Percentiles rank a stretch among this genome's conserved stretches.
Evolutionary conservation across 2,329 filamentous ascomycete genomes (phyloP).

Genomic region (Dryadomyces quercus-mongolicae): DNA sequence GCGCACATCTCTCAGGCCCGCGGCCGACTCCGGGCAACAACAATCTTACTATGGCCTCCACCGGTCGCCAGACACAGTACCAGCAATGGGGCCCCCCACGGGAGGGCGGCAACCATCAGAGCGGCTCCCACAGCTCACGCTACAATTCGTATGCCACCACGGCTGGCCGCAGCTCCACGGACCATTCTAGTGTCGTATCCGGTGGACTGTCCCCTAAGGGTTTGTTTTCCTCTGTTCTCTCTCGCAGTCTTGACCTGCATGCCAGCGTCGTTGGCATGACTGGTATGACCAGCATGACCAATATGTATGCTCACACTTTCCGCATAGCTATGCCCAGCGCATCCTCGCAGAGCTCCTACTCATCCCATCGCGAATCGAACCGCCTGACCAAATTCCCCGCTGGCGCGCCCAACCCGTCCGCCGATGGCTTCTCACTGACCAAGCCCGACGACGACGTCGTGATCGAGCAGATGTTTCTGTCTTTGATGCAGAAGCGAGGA

Average conservation of each 20-base stretch:
- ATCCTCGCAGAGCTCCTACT: slow-evolving; percentile 43
- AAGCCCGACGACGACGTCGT: slow-evolving; percentile 70
- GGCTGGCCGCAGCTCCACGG: slow-evolving; percentile 44
- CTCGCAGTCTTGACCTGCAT: neutral
- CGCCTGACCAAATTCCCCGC: slow-evolving; percentile 42
- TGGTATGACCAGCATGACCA: neutral
- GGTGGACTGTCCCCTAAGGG: slow-evolving; percentile 22
- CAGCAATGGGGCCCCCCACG: slow-evolving; percentile 64
- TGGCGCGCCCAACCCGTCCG: slow-evolving; percentile 18
- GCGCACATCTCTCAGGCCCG: slow-evolving; percentile 49
- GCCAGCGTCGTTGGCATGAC: no score
- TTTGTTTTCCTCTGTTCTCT: neutral
- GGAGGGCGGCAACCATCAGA: slow-evolving; percentile 37
- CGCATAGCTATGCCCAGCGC: slow-evolving; percentile 37
- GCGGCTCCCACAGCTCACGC: slow-evolving; percentile 40
- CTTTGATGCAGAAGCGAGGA: slow-evolving; percentile 92
- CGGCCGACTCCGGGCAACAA: slow-evolving; percentile 42
- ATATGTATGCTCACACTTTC: neutral
- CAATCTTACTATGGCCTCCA: slow-evolving; percentile 60
- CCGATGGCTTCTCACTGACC: slow-evolving; percentile 48
- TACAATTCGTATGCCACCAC: slow-evolving; percentile 52
- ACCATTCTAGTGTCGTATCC: slow-evolving; percentile 45
- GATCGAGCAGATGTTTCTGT: slow-evolving; percentile 82
- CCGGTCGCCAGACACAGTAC: slow-evolving; percentile 59
- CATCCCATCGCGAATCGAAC: slow-evolving; percentile 41